Percentiles rank a stretch among this genome's conserved stretches.
These are phyloP conservation scores for Phytopythium aichiense DNA, from an alignment of 352 stramenopile species.

Conservation along the genomic window DNA sequence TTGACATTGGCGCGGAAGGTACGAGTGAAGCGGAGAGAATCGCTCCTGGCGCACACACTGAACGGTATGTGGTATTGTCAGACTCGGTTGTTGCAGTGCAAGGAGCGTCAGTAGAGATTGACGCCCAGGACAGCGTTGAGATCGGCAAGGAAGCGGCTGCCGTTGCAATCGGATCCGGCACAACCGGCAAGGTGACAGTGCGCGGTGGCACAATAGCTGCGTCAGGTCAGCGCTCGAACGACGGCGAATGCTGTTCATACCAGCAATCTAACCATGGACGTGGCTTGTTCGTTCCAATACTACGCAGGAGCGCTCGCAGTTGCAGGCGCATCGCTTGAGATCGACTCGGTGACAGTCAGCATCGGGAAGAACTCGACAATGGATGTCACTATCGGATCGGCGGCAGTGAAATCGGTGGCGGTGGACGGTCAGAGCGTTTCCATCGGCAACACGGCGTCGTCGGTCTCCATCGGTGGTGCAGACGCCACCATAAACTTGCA, in stretches of 20 bases:
- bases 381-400: slow-evolving; percentile 28
- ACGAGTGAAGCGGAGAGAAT: slow-evolving; percentile 9
- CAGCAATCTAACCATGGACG: not conserved
- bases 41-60: slow-evolving; percentile 3
- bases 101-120: slow-evolving; percentile 17
- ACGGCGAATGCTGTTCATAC: not conserved
- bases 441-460: slow-evolving; percentile 20
- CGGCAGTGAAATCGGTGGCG: slow-evolving; percentile 14
- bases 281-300: not conserved
- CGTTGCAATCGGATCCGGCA: slow-evolving; percentile 19
- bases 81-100: slow-evolving; percentile 21
- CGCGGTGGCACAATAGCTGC: slow-evolving; percentile 14
- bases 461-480: slow-evolving; percentile 27
- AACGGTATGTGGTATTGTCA: slow-evolving; percentile 1
- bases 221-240: slow-evolving; percentile 13
- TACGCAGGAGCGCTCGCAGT: not conserved
- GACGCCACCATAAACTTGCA: slow-evolving; percentile 26
- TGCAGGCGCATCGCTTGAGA: slow-evolving; percentile 9
- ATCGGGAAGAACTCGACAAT: slow-evolving; percentile 32
- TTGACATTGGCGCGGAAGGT: slow-evolving; percentile 33
- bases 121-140: slow-evolving; percentile 17
- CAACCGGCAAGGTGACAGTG: slow-evolving; percentile 17
- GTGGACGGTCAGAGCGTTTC: slow-evolving; percentile 13
- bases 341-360: slow-evolving; percentile 22
- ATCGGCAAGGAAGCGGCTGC: slow-evolving; percentile 17